phyloP scores from a whole-genome alignment of 805 yeast genomes.

The Saccharomycopsis capsularis region DNA sequence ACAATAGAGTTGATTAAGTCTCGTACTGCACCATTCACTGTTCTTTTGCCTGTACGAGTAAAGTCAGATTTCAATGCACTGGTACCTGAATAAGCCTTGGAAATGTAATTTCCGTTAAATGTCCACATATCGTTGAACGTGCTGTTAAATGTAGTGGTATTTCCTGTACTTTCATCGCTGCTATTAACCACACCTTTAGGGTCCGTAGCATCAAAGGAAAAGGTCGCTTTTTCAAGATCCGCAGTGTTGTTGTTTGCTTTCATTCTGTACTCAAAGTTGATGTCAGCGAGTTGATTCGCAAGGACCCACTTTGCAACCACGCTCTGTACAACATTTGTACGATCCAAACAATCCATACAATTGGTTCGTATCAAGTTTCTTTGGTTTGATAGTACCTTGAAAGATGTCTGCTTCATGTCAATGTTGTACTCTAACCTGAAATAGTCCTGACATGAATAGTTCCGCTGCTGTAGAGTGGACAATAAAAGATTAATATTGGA shows the following conservation, averaged over 20 bases:
- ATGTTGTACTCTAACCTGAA: conserved; percentile 35
- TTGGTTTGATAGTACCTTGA: conserved; percentile 5
- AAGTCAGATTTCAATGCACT: conserved; percentile 96
- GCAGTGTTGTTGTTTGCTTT: too few species aligned
- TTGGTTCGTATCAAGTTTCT: conserved; percentile 42
- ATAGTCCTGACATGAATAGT: conserved; percentile 59
- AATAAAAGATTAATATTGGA: conserved; percentile 74
- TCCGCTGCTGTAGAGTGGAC: conserved; percentile 55
- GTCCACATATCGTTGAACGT: conserved; percentile 89
- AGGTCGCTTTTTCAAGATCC: not conserved
- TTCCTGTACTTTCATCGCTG: not conserved
- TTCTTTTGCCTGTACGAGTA: conserved; percentile 90
- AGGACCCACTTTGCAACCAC: conserved; percentile 19
- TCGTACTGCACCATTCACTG: conserved; percentile 72
- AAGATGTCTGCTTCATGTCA: not conserved
- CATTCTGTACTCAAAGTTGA: not conserved
- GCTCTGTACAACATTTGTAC: conserved; percentile 78
- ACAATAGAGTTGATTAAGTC: conserved; percentile 81
- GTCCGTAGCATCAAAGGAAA: not conserved
- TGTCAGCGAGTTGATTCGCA: not conserved
- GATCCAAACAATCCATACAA: conserved; percentile 97
- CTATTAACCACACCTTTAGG: not conserved
- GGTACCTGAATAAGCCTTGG: conserved; percentile 87
- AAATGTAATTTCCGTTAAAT: conserved; percentile 92
- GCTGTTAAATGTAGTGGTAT: not conserved